Percentiles rank a stretch among this genome's conserved stretches.
Evolutionary conservation across 192 early-diverging fungal genomes (phyloP).

Genomic region (Rhizophagus prolifer): DNA sequence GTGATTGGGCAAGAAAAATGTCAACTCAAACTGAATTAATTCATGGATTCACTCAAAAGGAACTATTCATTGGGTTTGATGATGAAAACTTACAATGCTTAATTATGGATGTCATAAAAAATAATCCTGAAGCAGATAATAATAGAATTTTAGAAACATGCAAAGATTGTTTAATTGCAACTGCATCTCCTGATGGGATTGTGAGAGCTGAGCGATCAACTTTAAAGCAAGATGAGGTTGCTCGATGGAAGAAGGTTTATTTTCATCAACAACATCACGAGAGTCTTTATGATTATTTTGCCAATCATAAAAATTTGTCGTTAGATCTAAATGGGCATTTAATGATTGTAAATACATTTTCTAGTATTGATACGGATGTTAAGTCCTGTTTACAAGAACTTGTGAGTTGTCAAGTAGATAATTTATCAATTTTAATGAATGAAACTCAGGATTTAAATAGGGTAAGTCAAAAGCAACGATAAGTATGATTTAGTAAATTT

Average conservation of each 20-base stretch:
- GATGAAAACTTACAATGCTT: conserved; percentile 27
- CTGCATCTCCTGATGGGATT: conserved; percentile 25
- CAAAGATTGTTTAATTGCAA: conserved; percentile 20
- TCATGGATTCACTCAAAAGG: conserved; percentile 13
- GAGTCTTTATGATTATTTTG: background rate
- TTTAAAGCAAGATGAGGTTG: conserved; percentile 9
- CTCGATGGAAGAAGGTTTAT: conserved; percentile 3
- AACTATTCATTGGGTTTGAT: conserved; percentile 31
- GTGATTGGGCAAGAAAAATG: too few relatives aligned
- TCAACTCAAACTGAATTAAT: too few relatives aligned
- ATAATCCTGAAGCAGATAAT: background rate
- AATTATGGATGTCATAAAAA: conserved; percentile 4
- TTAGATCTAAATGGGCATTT: too few relatives aligned
- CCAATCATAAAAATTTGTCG: too few relatives aligned
- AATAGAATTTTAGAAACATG: conserved; percentile 8
- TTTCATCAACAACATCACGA: conserved; percentile 20
- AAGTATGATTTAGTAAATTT: too few relatives aligned
- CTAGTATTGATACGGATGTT: background rate
- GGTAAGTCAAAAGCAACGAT: background rate
- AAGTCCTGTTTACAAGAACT: too few relatives aligned
- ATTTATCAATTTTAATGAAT: conserved; percentile 8
- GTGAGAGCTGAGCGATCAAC: conserved; percentile 11
- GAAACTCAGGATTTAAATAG: conserved; percentile 2
- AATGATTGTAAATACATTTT: conserved; percentile 2
- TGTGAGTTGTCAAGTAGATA: too few relatives aligned